These are phyloP conservation scores for Pythium angustatum DNA, from an alignment of 352 stramenopile genomes.

Conservation along the genomic window DNA sequence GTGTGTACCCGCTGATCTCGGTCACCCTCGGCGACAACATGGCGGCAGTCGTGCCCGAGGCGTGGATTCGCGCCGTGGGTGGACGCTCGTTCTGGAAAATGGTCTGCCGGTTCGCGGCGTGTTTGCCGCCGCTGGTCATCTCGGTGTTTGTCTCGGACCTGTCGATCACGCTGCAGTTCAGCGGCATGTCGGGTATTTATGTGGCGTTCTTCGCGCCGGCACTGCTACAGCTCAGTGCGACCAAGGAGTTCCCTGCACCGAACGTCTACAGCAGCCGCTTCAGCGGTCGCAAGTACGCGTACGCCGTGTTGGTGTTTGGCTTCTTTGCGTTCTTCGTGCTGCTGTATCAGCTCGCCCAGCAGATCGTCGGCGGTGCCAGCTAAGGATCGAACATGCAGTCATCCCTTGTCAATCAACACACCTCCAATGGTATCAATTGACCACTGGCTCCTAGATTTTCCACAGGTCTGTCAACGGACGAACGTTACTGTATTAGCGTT, in stretches of 20 bases:
- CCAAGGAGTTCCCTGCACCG: constrained; percentile 41
- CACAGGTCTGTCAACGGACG: too few species aligned
- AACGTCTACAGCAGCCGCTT: constrained; percentile 75
- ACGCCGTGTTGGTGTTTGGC: constrained; percentile 67
- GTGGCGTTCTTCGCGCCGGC: constrained; percentile 81
- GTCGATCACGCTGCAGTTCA: constrained; percentile 86
- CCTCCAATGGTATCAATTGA: too few species aligned
- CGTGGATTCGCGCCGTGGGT: constrained; percentile 37
- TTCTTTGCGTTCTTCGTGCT: constrained; percentile 58
- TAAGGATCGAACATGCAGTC: neutral
- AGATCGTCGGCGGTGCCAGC: constrained; percentile 30
- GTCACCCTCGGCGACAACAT: constrained; percentile 92
- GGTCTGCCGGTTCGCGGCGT: constrained; percentile 74
- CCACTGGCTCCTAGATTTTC: too few species aligned
- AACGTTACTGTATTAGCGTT: too few species aligned
- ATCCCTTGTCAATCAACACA: too few species aligned
- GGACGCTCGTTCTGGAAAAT: constrained; percentile 62
- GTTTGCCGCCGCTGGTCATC: constrained; percentile 75
- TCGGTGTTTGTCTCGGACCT: constrained; percentile 85
- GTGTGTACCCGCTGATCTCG: constrained; percentile 91
- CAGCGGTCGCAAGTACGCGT: constrained; percentile 54
- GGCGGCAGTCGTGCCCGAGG: constrained; percentile 52
- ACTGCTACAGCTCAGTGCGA: constrained; percentile 61
- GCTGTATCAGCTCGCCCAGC: constrained; percentile 57
- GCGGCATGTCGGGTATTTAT: constrained; percentile 75